Evolutionary conservation across 306 rosid species (phyloP).

Genomic region (Erythrophleum fordii): DNA sequence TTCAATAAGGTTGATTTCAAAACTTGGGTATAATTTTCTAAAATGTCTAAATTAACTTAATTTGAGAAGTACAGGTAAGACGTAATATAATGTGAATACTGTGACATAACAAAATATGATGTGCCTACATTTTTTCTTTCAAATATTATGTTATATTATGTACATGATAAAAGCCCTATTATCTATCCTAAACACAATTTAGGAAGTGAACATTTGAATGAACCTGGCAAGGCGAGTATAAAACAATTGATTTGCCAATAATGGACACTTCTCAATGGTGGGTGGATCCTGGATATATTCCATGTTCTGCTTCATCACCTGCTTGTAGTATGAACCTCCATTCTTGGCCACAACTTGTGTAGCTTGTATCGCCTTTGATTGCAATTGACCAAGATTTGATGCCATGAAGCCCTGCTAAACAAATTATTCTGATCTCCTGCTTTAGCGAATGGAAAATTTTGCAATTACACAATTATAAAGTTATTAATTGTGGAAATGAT

Average conservation of each 20-base stretch:
- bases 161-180: no score
- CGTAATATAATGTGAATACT: no score
- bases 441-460: neutral
- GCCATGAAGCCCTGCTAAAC: slow-evolving; percentile 47
- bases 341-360: slow-evolving; percentile 38
- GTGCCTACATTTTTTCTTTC: no score
- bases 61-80: no score
- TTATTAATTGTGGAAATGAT: neutral
- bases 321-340: slow-evolving; percentile 50
- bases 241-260: slow-evolving; percentile 59
- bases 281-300: slow-evolving; percentile 62
- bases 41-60: no score
- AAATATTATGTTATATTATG: no score
- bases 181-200: neutral
- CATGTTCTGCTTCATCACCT: slow-evolving; percentile 54
- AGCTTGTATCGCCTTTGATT: slow-evolving; percentile 49
- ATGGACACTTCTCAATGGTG: slow-evolving; percentile 57
- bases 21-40: no score
- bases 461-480: neutral
- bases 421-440: neutral
- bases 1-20: no score
- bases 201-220: neutral
- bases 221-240: slow-evolving; percentile 74
- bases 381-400: slow-evolving; percentile 51
- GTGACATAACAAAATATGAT: no score